These are phyloP conservation scores for Cladosporium sp. DNA, from an alignment of 2,329 filamentous ascomycete genomes.

Conservation along the genomic window DNA sequence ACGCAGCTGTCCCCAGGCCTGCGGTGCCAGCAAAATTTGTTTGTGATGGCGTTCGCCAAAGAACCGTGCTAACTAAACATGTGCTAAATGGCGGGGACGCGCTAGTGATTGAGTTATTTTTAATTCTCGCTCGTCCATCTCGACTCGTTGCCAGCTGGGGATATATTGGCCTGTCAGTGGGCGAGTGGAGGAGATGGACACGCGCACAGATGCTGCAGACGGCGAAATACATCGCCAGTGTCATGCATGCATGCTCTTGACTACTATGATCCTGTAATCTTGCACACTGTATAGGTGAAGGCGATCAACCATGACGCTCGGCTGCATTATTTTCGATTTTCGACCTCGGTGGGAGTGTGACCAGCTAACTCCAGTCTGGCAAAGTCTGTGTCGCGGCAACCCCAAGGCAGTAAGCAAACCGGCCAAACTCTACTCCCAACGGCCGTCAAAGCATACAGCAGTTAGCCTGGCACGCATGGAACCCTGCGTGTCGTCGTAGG, in stretches of 20 bases:
- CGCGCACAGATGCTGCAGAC: background rate
- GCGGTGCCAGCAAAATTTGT: constrained; percentile 12
- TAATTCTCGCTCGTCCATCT: background rate
- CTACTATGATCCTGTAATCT: background rate
- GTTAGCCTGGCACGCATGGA: background rate
- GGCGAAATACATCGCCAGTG: background rate
- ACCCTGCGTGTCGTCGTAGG: constrained; percentile 2
- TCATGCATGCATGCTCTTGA: background rate
- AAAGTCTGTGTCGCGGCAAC: background rate
- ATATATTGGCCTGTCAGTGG: background rate
- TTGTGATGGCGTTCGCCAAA: constrained; percentile 15
- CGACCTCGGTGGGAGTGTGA: background rate
- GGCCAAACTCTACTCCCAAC: constrained; percentile 9
- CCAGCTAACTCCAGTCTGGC: background rate
- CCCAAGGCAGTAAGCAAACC: background rate
- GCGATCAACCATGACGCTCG: background rate
- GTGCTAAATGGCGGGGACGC: constrained; percentile 3
- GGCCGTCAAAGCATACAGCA: constrained; percentile 4
- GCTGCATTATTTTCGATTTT: background rate
- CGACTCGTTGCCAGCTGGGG: background rate
- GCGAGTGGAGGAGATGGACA: constrained; percentile 2
- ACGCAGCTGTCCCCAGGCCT: background rate
- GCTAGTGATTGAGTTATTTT: constrained; percentile 4
- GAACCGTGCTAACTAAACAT: constrained; percentile 7
- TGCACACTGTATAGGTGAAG: background rate